phyloP scores from a whole-genome alignment of 768 basidiomycete genomes.

The Leccinum rimulosum region DNA sequence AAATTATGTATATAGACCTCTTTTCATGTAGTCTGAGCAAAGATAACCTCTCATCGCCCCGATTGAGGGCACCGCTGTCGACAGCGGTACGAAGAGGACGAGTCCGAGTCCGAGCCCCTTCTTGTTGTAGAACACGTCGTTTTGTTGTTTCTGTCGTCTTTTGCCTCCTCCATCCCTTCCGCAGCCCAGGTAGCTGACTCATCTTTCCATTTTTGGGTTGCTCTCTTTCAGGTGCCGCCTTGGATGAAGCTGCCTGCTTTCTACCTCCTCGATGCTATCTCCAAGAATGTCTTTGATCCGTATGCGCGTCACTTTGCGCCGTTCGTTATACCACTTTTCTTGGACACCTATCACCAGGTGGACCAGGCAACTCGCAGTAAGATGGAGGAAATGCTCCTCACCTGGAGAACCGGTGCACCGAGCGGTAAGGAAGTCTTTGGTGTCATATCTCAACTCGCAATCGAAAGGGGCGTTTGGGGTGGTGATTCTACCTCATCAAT shows the following conservation, averaged over 20 bases:
- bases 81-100: constrained; percentile 33
- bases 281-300: constrained; percentile 93
- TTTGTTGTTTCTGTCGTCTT: constrained; percentile 33
- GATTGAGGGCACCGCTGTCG: constrained; percentile 32
- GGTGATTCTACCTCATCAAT: constrained; percentile 40
- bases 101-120: constrained; percentile 36
- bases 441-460: constrained; percentile 68
- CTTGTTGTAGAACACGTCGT: constrained; percentile 19
- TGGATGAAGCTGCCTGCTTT: constrained; percentile 92
- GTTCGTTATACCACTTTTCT: constrained; percentile 79
- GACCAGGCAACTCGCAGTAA: constrained; percentile 84
- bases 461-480: constrained; percentile 85
- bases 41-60: constrained; percentile 36
- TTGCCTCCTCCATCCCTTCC: constrained; percentile 9
- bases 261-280: constrained; percentile 94
- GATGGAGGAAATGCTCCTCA: constrained; percentile 97
- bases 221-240: constrained; percentile 66
- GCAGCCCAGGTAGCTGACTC: constrained; percentile 57
- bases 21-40: constrained; percentile 42
- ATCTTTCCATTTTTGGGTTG: constrained; percentile 39
- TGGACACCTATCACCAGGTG: constrained; percentile 84
- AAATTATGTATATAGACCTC: constrained; percentile 46
- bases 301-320: constrained; percentile 84
- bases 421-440: constrained; percentile 84
- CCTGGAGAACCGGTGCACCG: constrained; percentile 89